phyloP scores from a whole-genome alignment of 2,329 filamentous ascomycete species.

The Apiospora pterosperma region DNA sequence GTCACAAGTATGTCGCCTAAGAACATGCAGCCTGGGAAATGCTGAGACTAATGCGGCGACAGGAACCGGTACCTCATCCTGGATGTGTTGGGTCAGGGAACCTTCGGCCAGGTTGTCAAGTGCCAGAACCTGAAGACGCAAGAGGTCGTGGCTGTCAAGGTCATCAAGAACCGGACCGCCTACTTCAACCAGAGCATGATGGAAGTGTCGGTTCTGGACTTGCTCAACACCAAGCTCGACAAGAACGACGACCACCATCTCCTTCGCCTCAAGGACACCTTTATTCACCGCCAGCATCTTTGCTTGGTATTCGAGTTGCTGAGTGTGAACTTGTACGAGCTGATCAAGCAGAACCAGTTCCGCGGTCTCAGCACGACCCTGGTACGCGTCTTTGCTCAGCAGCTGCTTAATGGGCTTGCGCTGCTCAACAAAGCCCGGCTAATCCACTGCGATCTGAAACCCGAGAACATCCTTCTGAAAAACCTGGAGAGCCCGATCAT shows the following conservation, averaged over 20 bases:
- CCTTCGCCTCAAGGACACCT: slow-evolving; percentile 91
- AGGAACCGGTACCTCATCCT: slow-evolving; percentile 95
- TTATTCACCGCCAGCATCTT: slow-evolving; percentile 95
- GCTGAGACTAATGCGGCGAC: not conserved
- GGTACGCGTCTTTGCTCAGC: slow-evolving; percentile 95
- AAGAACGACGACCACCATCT: slow-evolving; percentile 99
- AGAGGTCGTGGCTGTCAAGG: slow-evolving; percentile 97
- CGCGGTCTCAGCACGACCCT: slow-evolving; percentile 93
- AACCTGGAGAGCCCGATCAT: slow-evolving; percentile 99
- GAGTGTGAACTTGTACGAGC: slow-evolving; percentile 95
- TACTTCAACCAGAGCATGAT: slow-evolving; percentile 99
- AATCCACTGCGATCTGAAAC: slow-evolving; percentile 97
- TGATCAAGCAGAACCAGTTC: slow-evolving; percentile 99
- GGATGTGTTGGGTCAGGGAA: slow-evolving; percentile 94
- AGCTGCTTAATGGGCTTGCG: slow-evolving; percentile 87
- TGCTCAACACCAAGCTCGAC: slow-evolving; percentile 97
- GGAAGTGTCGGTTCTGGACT: slow-evolving; percentile 95
- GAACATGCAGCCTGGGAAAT: slow-evolving; percentile 1
- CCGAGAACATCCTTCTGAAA: slow-evolving; percentile 95
- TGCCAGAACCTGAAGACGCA: slow-evolving; percentile 98
- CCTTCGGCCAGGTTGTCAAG: slow-evolving; percentile 97
- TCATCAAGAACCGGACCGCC: slow-evolving; percentile 97
- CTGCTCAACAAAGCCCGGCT: slow-evolving; percentile 92
- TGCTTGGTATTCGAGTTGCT: slow-evolving; percentile 95
- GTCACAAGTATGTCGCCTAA: slow-evolving; percentile 72